These are phyloP conservation scores for Ascochyta lentis DNA, from an alignment of 2,329 filamentous ascomycete genomes.

Conservation along the genomic window DNA sequence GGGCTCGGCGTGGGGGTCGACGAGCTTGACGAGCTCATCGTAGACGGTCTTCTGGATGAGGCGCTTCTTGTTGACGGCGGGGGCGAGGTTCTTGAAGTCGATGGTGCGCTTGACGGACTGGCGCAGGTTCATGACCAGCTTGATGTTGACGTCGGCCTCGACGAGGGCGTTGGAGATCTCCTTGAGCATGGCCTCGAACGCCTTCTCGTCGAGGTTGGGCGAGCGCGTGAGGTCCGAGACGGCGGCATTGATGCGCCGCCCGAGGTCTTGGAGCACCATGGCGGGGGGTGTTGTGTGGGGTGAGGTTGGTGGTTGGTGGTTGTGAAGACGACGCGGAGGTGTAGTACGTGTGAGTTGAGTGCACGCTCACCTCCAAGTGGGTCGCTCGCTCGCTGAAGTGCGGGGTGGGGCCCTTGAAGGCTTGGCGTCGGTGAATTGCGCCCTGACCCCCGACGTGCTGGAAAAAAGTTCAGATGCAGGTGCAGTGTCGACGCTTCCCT, in stretches of 20 bases:
- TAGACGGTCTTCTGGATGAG: constrained; percentile 98
- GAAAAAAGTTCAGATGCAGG: constrained; percentile 18
- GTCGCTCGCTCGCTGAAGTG: constrained; percentile 16
- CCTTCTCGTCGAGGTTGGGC: constrained; percentile 95
- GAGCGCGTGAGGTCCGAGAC: constrained; percentile 92
- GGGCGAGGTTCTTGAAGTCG: constrained; percentile 92
- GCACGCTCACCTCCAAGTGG: constrained; percentile 28
- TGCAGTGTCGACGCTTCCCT: not conserved
- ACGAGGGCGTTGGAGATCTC: constrained; percentile 95
- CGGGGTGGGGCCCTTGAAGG: constrained; percentile 24
- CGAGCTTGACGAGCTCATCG: constrained; percentile 92
- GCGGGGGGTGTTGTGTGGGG: constrained; percentile 21
- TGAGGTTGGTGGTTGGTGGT: not conserved
- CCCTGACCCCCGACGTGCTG: constrained; percentile 30
- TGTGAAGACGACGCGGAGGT: not conserved
- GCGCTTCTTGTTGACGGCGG: constrained; percentile 96
- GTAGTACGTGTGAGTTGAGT: not conserved
- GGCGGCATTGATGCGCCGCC: constrained; percentile 96
- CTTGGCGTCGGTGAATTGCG: constrained; percentile 36
- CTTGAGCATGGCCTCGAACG: constrained; percentile 97
- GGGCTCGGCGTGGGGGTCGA: constrained; percentile 92
- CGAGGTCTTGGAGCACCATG: constrained; percentile 99
- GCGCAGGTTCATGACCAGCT: constrained; percentile 86
- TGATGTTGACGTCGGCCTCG: constrained; percentile 96
- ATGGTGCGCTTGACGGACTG: constrained; percentile 91